Evolutionary conservation across 2,329 filamentous ascomycete species (phyloP), one percentile per base, ranked within the genome.

Genomic region (Pseudocercospora cruenta): DNA sequence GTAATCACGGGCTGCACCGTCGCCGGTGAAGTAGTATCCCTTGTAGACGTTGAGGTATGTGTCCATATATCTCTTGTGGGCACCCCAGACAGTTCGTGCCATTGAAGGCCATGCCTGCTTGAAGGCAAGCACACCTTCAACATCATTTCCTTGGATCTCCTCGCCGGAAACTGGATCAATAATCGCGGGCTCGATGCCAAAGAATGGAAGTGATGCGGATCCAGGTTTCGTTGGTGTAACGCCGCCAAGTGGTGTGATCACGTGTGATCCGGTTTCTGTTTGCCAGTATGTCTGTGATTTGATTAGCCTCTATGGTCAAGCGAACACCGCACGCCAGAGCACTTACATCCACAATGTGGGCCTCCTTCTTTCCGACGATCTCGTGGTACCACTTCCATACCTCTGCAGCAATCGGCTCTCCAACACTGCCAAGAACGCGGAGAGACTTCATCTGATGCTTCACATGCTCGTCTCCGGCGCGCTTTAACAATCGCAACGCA

Each of bases 381-480:
- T 98, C 93, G 79, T 93, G 94, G 83, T 98, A 99, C 95, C 95
- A 99, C 83, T 98, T 98, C 95, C 95, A 99, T 66, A 99, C 91
- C 80, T 99, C 95, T 22, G 94, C 92, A 19, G 95, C 94, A 75
- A 99, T 99, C 45, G 95, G 95, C 83, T 99, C 95, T 72, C 95
- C 95, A 65, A 99, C 95, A 19, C 94, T 97, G 66, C 94, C 95
- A 21, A 99, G 85, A 5, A 98, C 90, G 78, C 95, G 88, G 69
- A 99, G 86, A 74, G 92, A 88, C 82, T 92, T 90, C 92, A 99
- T 95, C 77, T 93, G 84, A 76, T 91, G 88, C 82, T 93, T 92
- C 75, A 98, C 93, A 78, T 95, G 92, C 77, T 98, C 87, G 78
- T 98, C 90, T 67, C 95, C 95, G 31, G 95, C 95, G 72, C 95